These are phyloP conservation scores for Boletus pseudopeckii DNA, from an alignment of 768 basidiomycete genomes.

Conservation along the genomic window DNA sequence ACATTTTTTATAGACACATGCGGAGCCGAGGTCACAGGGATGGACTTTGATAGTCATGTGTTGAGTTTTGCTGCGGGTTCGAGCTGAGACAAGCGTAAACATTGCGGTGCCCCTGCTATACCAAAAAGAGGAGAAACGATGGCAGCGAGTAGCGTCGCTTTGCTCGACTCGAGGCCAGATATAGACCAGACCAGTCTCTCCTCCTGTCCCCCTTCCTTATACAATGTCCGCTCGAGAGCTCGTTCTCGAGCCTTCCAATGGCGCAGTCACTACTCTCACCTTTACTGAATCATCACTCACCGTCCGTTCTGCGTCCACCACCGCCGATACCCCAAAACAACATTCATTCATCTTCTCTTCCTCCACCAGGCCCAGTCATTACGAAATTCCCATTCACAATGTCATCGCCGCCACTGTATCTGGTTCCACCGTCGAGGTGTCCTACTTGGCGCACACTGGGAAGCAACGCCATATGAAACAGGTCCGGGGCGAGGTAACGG, in stretches of 20 bases:
- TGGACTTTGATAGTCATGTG: too few species aligned
- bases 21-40: not conserved
- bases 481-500: constrained; percentile 41
- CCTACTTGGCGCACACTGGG: constrained; percentile 48
- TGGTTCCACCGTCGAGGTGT: constrained; percentile 41
- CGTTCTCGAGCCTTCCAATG: constrained; percentile 15
- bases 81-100: too few species aligned
- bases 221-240: constrained; percentile 21
- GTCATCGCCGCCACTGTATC: constrained; percentile 52
- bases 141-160: too few species aligned
- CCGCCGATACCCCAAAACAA: not conserved
- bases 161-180: not conserved
- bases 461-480: constrained; percentile 33
- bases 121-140: not conserved
- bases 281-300: constrained; percentile 27
- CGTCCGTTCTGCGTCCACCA: constrained; percentile 21
- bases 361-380: constrained; percentile 3
- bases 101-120: too few species aligned
- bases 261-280: constrained; percentile 20
- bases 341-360: constrained; percentile 13
- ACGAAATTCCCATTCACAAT: constrained; percentile 42
- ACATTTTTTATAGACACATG: not conserved
- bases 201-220: not conserved
- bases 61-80: too few species aligned
- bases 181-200: not conserved